phyloP scores from a whole-genome alignment of 495 filamentous ascomycete species.

The Neurospora sp. region DNA sequence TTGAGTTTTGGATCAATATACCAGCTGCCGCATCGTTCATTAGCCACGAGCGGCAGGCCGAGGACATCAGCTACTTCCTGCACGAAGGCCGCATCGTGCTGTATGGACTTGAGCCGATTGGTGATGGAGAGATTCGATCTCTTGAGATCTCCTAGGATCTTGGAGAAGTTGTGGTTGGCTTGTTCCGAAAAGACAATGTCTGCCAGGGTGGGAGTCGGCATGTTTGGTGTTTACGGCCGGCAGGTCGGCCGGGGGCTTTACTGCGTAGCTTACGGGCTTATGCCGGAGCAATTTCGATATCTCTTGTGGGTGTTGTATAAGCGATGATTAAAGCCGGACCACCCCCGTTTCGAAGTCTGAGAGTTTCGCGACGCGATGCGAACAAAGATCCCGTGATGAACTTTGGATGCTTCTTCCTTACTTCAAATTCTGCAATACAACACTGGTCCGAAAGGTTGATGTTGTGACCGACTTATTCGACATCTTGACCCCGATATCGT shows the following conservation, averaged over 20 bases:
- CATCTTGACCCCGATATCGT: not conserved
- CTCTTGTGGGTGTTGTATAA: not conserved
- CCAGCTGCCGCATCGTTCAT: slow-evolving; percentile 93
- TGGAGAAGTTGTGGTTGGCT: slow-evolving; percentile 44
- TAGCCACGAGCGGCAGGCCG: slow-evolving; percentile 73
- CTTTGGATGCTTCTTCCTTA: not conserved
- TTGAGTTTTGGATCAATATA: slow-evolving; percentile 66
- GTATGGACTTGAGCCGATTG: slow-evolving; percentile 71
- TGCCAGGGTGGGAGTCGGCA: slow-evolving; percentile 19
- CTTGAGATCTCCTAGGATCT: slow-evolving; percentile 49
- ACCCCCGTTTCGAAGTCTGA: not conserved
- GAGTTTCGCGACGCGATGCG: not conserved
- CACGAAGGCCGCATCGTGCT: slow-evolving; percentile 59
- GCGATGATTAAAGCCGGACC: not conserved
- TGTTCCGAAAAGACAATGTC: slow-evolving; percentile 41
- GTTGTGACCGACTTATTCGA: not conserved
- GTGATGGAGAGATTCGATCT: slow-evolving; percentile 64
- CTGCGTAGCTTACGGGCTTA: not conserved
- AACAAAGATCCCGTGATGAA: not conserved
- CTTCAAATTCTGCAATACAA: not conserved
- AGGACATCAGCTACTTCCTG: slow-evolving; percentile 39
- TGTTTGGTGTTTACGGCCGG: not conserved
- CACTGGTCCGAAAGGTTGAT: not conserved
- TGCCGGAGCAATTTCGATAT: not conserved
- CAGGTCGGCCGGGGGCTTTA: not conserved